Evolutionary conservation across 441 rosid genomes (phyloP).

Genomic region (Cnidoscolus chayamansa): DNA sequence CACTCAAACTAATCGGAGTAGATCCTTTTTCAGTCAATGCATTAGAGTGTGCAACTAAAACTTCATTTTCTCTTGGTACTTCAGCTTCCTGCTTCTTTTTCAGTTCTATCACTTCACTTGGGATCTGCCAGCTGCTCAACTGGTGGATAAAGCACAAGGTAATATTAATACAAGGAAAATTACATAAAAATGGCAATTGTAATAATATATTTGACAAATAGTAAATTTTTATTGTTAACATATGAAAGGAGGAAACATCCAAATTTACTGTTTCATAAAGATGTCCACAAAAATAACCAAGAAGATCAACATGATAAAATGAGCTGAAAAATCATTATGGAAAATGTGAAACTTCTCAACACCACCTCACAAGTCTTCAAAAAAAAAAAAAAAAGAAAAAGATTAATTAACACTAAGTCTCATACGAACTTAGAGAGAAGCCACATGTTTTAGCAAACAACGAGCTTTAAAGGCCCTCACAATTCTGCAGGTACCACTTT

Average conservation of each 20-base stretch:
- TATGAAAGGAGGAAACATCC: background rate
- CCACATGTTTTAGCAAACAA: background rate
- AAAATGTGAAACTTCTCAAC: background rate
- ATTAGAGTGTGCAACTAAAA: constrained; percentile 31
- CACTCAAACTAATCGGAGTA: constrained; percentile 53
- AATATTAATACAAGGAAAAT: background rate
- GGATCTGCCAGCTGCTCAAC: constrained; percentile 99
- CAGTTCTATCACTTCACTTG: constrained; percentile 71
- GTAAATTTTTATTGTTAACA: background rate
- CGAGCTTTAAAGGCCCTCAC: too few species aligned
- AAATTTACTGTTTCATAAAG: background rate
- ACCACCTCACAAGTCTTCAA: background rate
- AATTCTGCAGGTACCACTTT: too few species aligned
- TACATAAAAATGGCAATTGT: background rate
- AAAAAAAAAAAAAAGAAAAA: too few species aligned
- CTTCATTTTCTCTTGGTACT: constrained; percentile 42
- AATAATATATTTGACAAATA: background rate
- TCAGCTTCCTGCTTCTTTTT: constrained; percentile 62
- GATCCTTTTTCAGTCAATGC: constrained; percentile 53
- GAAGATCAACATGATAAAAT: background rate
- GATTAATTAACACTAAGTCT: background rate
- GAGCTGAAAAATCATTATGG: background rate
- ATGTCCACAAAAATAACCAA: background rate
- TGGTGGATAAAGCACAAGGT: constrained; percentile 33
- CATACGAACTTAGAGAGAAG: background rate